A percentile compares a stretch with the other conserved stretches of the same genome.
Evolutionary conservation across 2,329 filamentous ascomycete species (phyloP).

Genomic region (Thelonectria discophora): DNA sequence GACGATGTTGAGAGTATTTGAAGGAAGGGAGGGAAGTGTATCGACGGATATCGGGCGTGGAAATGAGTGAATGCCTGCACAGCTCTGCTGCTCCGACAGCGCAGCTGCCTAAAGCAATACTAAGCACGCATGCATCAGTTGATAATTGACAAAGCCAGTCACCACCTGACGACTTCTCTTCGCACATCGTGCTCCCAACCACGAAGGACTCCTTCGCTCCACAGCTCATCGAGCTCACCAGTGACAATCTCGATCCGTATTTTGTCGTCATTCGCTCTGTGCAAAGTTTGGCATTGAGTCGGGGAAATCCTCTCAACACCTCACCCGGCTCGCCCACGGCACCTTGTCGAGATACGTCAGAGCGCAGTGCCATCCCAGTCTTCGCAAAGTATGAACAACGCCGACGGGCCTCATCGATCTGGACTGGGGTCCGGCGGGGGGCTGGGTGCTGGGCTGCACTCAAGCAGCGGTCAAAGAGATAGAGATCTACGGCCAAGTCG

Average conservation of each 20-base stretch:
- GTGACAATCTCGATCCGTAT: neutral
- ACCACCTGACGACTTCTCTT: conserved; percentile 1
- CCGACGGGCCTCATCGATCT: neutral
- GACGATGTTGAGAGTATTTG: conserved; percentile 14
- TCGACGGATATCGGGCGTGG: neutral
- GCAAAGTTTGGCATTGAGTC: conserved; percentile 8
- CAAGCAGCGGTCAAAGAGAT: neutral
- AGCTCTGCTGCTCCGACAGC: conserved; percentile 16
- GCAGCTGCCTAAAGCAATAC: conserved; percentile 2
- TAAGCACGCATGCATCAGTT: conserved; percentile 16
- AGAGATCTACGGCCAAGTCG: neutral
- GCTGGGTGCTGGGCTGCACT: neutral
- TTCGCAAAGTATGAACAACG: neutral
- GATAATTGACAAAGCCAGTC: neutral
- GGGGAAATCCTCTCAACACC: conserved; percentile 6
- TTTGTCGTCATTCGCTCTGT: neutral
- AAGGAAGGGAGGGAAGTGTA: neutral
- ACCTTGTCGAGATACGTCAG: conserved; percentile 21
- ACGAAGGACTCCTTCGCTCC: conserved; percentile 5
- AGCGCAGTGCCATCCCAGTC: neutral
- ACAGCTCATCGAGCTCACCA: neutral
- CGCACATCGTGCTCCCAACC: neutral
- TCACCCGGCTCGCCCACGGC: neutral
- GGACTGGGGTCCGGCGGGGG: conserved; percentile 1
- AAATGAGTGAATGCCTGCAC: conserved; percentile 14